These are phyloP conservation scores for Neofusicoccum ribis DNA, from an alignment of 2,329 filamentous ascomycete genomes.

Conservation along the genomic window DNA sequence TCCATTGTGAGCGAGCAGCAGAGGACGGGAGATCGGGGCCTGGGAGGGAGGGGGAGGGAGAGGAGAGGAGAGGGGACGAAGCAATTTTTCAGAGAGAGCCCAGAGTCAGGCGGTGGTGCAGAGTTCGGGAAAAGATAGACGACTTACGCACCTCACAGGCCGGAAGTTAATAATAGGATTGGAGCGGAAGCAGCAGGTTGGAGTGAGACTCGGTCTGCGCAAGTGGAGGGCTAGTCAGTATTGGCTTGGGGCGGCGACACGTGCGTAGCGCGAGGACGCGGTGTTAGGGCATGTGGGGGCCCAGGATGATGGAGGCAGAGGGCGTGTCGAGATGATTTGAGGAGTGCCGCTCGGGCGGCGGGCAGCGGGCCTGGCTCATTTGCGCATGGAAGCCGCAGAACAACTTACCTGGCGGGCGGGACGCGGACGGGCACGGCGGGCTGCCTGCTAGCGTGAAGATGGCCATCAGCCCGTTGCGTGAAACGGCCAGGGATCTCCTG, in stretches of 20 bases:
- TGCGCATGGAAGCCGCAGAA: constrained; percentile 1
- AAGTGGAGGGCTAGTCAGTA: neutral
- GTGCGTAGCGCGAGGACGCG: neutral
- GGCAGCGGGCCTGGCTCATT: neutral
- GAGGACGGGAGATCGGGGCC: neutral
- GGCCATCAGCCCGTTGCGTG: neutral
- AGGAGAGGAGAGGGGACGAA: neutral
- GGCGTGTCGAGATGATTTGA: constrained; percentile 5
- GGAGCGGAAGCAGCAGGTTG: neutral
- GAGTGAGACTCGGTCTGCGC: neutral
- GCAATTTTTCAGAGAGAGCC: neutral
- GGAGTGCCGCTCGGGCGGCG: neutral
- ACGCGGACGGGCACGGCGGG: neutral
- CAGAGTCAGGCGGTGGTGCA: neutral
- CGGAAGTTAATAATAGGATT: constrained; percentile 1
- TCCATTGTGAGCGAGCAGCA: neutral
- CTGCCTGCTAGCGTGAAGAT: neutral
- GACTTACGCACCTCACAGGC: neutral
- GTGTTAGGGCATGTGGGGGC: constrained; percentile 6
- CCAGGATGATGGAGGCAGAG: constrained; percentile 6
- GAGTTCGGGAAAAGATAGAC: neutral
- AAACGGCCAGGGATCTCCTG: constrained; percentile 20
- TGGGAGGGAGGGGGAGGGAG: neutral
- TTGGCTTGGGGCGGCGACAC: neutral
- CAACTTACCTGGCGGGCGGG: constrained; percentile 10